phyloP scores from a whole-genome alignment of 805 yeast species.

The Myxozyma udenii region DNA sequence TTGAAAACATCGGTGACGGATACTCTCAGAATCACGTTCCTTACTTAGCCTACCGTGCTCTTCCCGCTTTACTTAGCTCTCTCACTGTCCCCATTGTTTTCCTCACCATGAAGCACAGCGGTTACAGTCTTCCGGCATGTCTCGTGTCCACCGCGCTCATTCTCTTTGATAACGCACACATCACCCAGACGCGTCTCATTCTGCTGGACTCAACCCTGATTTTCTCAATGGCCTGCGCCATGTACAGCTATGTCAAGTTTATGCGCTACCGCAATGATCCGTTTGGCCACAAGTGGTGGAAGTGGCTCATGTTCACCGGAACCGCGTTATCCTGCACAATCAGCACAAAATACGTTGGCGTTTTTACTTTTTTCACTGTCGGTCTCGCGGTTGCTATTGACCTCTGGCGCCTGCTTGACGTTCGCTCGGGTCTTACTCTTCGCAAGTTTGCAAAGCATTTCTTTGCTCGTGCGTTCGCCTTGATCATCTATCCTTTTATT shows the following conservation, averaged over 20 bases:
- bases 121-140: conserved; percentile 75
- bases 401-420: conserved; percentile 82
- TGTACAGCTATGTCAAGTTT: conserved; percentile 76
- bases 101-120: conserved; percentile 78
- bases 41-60: conserved; percentile 73
- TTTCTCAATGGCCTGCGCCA: conserved; percentile 74
- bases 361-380: conserved; percentile 80
- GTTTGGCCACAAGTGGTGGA: conserved; percentile 74
- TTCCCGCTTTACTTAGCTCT: conserved; percentile 78
- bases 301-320: conserved; percentile 84
- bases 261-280: conserved; percentile 65
- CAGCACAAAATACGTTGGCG: conserved; percentile 94
- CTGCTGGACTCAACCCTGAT: conserved; percentile 87
- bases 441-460: conserved; percentile 62
- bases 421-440: conserved; percentile 57
- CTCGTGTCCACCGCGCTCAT: conserved; percentile 72
- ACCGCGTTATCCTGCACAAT: conserved; percentile 84
- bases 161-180: conserved; percentile 85
- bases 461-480: conserved; percentile 63
- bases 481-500: conserved; percentile 75
- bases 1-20: conserved; percentile 81
- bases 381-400: conserved; percentile 85
- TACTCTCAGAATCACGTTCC: conserved; percentile 81
- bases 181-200: conserved; percentile 85
- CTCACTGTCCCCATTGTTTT: conserved; percentile 80